Evolutionary conservation across 768 basidiomycete species (phyloP).

Genomic region (Wakefieldia striispora): DNA sequence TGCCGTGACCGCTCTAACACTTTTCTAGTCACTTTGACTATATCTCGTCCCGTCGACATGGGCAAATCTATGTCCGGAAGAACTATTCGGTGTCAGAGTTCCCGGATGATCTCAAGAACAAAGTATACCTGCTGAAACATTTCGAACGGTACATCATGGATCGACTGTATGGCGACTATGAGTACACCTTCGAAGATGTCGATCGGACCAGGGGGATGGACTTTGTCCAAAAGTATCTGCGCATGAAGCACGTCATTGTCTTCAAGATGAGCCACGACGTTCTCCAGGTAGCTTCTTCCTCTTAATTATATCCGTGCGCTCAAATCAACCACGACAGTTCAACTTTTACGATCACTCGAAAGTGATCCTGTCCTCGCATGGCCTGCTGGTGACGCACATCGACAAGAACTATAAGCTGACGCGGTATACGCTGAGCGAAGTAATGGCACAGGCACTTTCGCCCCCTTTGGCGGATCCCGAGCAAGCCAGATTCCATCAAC

Average conservation of each 20-base stretch:
- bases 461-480: slow-evolving; percentile 47
- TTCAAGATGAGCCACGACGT: slow-evolving; percentile 96
- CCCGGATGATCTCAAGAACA: slow-evolving; percentile 82
- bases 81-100: slow-evolving; percentile 66
- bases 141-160: slow-evolving; percentile 96
- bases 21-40: slow-evolving; percentile 80
- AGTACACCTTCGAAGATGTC: slow-evolving; percentile 74
- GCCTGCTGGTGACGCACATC: slow-evolving; percentile 81
- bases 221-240: slow-evolving; percentile 91
- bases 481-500: slow-evolving; percentile 57
- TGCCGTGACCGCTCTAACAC: background rate
- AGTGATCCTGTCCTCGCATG: slow-evolving; percentile 80
- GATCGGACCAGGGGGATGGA: slow-evolving; percentile 81
- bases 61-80: slow-evolving; percentile 68
- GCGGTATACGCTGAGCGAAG: slow-evolving; percentile 65
- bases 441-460: slow-evolving; percentile 57
- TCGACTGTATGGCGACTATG: slow-evolving; percentile 78
- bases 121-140: slow-evolving; percentile 89
- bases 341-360: slow-evolving; percentile 99
- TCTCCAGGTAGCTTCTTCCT: slow-evolving; percentile 71
- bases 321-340: slow-evolving; percentile 54
- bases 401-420: slow-evolving; percentile 84
- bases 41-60: slow-evolving; percentile 66
- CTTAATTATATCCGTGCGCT: background rate
- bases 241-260: slow-evolving; percentile 96